phyloP scores from a whole-genome alignment of 164 flowering plant genomes.

The Vitis rupestris region DNA sequence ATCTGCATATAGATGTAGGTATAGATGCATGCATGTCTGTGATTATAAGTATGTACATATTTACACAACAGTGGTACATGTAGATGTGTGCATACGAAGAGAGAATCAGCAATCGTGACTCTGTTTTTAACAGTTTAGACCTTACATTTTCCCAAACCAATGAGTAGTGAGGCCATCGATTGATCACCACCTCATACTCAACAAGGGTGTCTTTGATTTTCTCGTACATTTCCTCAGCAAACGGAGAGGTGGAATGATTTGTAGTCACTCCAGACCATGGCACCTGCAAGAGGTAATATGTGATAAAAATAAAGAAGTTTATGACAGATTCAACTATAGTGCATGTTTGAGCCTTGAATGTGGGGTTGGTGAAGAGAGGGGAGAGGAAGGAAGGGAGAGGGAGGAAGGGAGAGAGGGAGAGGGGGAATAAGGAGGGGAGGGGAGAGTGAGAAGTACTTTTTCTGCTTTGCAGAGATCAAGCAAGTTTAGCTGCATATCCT shows the following conservation, averaged over 20 bases:
- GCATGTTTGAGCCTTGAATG: no score
- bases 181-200: slow-evolving; percentile 82
- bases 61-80: no score
- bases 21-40: no score
- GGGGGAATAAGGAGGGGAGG: neutral
- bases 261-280: slow-evolving; percentile 76
- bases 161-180: slow-evolving; percentile 87
- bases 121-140: neutral
- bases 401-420: neutral
- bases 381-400: neutral
- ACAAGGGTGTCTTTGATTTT: slow-evolving; percentile 50
- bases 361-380: no score
- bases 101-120: no score
- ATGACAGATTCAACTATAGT: no score
- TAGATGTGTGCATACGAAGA: no score
- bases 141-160: slow-evolving; percentile 78
- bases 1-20: no score
- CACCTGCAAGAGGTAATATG: slow-evolving; percentile 40
- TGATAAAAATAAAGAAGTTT: neutral
- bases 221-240: slow-evolving; percentile 88
- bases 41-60: no score
- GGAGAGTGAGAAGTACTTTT: slow-evolving; percentile 44
- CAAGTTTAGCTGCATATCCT: slow-evolving; percentile 74
- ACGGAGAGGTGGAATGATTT: slow-evolving; percentile 80
- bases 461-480: slow-evolving; percentile 90